phyloP scores from a whole-genome alignment of 495 filamentous ascomycete genomes.

The Immersiella caudata region DNA sequence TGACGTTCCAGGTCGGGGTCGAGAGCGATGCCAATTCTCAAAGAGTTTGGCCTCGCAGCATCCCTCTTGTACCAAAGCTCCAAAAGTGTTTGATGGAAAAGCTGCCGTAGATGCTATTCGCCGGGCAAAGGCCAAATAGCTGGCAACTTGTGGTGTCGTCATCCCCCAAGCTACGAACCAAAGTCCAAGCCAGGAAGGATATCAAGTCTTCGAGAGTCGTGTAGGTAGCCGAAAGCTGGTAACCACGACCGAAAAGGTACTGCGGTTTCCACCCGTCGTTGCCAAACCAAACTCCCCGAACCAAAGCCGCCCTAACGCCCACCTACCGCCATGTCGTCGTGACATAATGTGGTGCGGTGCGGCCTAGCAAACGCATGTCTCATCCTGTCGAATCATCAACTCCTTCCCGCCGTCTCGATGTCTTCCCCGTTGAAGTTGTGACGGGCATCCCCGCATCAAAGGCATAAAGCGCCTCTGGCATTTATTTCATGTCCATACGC shows the following conservation, averaged over 20 bases:
- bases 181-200: neutral
- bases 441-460: neutral
- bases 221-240: neutral
- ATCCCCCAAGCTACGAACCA: neutral
- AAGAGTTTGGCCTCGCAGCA: neutral
- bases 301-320: neutral
- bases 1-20: neutral
- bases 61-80: constrained; percentile 1
- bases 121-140: constrained; percentile 31
- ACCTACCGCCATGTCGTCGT: neutral
- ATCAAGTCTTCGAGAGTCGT: neutral
- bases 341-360: constrained; percentile 6
- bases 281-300: neutral
- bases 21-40: neutral
- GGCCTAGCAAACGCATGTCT: neutral
- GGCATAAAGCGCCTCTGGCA: neutral
- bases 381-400: neutral
- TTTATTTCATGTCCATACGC: constrained; percentile 9
- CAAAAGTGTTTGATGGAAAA: constrained; percentile 6
- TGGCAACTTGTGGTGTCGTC: neutral
- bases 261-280: neutral
- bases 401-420: neutral
- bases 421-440: neutral
- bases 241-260: neutral
- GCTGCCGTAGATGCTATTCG: constrained; percentile 15